These are phyloP conservation scores for Dicorynia guianensis DNA, from an alignment of 306 rosid genomes.

Conservation along the genomic window DNA sequence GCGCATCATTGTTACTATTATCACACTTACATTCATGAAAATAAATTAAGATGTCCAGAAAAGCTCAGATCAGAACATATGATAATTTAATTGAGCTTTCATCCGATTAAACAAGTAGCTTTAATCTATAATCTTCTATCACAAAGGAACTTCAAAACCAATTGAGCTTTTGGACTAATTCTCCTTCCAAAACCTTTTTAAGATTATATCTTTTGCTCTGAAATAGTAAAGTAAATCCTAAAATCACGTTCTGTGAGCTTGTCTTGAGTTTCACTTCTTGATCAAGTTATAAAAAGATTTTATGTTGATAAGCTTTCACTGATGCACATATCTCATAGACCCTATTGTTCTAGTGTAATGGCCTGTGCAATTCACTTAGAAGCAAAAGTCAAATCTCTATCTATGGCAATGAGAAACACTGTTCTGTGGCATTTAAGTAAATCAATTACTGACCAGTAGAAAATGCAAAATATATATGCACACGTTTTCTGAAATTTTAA, in stretches of 20 bases:
- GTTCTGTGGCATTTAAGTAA: not conserved
- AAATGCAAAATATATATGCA: constrained; percentile 21
- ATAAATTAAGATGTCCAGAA: not conserved
- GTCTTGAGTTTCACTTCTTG: constrained; percentile 4
- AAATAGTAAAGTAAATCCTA: not conserved
- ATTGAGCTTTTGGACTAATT: not conserved
- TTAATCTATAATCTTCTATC: not conserved
- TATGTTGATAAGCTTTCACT: constrained; percentile 12
- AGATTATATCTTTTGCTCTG: constrained; percentile 8
- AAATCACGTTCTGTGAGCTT: constrained; percentile 8
- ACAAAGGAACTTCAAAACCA: not conserved
- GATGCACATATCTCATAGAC: not conserved
- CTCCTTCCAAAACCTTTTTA: constrained; percentile 22
- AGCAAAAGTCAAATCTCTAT: not conserved
- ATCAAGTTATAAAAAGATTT: not conserved
- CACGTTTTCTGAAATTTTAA: not conserved
- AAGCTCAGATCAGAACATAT: not conserved
- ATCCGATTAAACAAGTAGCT: not conserved
- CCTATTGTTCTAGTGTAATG: constrained; percentile 1
- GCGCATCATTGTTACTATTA: constrained; percentile 5
- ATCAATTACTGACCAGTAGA: constrained; percentile 16
- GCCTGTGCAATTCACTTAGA: not conserved
- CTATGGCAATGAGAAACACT: constrained; percentile 7
- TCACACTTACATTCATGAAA: constrained; percentile 21
- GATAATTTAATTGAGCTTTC: not conserved